phyloP scores from a whole-genome alignment of 1,284 basidiomycete genomes.

The Apiotrichum gracile region DNA sequence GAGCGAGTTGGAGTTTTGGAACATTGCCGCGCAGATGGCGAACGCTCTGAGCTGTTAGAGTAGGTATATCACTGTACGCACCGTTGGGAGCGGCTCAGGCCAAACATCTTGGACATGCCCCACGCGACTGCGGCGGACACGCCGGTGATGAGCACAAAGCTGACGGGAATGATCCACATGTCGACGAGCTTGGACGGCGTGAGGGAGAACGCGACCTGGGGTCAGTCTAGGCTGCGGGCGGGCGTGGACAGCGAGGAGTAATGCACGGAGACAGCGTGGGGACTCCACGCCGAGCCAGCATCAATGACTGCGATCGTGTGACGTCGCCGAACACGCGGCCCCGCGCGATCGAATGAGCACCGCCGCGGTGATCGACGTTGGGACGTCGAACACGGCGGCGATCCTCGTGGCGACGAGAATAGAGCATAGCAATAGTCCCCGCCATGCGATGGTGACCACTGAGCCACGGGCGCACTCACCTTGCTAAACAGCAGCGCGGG shows the following conservation, averaged over 20 bases:
- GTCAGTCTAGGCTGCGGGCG: not conserved
- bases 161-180: constrained; percentile 83
- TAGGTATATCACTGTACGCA: constrained; percentile 18
- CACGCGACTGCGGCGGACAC: constrained; percentile 54
- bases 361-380: too few species aligned
- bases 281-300: too few species aligned
- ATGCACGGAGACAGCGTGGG: too few species aligned
- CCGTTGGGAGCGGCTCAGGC: constrained; percentile 47
- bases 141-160: constrained; percentile 63
- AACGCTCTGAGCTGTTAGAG: constrained; percentile 68
- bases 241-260: not conserved
- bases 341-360: too few species aligned
- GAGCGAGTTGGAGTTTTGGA: constrained; percentile 67
- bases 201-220: constrained; percentile 47
- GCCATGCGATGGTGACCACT: too few species aligned
- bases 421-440: not conserved
- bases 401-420: not conserved
- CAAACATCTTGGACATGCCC: constrained; percentile 42
- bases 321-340: too few species aligned
- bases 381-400: too few species aligned
- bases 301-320: too few species aligned
- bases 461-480: too few species aligned
- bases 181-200: constrained; percentile 68
- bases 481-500: constrained; percentile 89
- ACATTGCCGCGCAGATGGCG: constrained; percentile 65